A percentile compares a stretch with the other conserved stretches of the same genome.
Conservation (phyloP, 306 rosid species). For the Fragaria nilgerrensis region DNA sequence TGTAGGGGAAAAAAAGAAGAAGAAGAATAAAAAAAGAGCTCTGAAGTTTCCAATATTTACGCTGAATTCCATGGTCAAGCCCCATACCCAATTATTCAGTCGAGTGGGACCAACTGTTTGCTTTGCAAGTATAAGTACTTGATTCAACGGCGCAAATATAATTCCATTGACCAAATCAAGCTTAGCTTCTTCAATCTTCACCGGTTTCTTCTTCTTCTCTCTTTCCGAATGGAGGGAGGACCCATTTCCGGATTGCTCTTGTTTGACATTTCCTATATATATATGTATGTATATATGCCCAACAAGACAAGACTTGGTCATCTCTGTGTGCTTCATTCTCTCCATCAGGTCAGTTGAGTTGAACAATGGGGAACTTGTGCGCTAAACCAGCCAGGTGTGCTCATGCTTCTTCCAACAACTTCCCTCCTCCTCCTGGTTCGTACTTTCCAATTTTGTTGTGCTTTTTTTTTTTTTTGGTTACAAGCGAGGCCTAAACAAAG, state of each 20-base stretch:
- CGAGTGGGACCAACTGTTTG: background rate
- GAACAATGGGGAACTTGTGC: conserved; percentile 60
- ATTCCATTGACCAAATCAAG: background rate
- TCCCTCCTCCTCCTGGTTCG: conserved; percentile 25
- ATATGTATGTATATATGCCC: background rate
- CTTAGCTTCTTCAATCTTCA: background rate
- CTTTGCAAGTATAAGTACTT: too few relatives aligned
- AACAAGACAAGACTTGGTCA: background rate
- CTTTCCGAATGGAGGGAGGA: background rate
- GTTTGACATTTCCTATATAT: background rate
- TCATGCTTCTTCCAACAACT: conserved; percentile 62
- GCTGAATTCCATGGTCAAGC: background rate
- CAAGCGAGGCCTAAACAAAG: too few relatives aligned
- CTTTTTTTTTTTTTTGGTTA: background rate
- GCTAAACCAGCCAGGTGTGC: conserved; percentile 56
- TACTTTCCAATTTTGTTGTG: background rate
- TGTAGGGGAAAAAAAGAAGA: too few relatives aligned
- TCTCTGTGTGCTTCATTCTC: background rate
- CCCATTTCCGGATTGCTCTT: background rate
- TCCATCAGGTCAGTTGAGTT: background rate
- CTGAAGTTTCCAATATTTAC: too few relatives aligned
- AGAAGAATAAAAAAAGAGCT: too few relatives aligned
- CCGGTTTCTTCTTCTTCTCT: background rate
- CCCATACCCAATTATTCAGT: background rate
- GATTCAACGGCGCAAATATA: background rate